phyloP scores from a whole-genome alignment of 768 basidiomycete species.

The Pisolithus orientalis region DNA sequence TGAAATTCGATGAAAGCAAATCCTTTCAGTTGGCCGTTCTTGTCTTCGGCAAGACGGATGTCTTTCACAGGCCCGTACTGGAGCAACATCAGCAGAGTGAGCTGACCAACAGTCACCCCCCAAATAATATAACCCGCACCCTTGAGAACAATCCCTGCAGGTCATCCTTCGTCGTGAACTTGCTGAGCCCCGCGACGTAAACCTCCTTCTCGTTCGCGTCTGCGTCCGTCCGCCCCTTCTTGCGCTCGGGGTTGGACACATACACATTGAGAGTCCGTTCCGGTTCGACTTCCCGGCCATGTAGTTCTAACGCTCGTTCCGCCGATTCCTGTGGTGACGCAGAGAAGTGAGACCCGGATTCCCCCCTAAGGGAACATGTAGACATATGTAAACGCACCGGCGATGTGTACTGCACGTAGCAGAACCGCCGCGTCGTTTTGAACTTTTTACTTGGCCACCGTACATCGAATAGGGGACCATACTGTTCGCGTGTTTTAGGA shows the following conservation, averaged over 20 bases:
- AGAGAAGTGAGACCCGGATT: neutral
- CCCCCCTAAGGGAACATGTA: neutral
- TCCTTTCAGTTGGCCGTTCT: slow-evolving; percentile 66
- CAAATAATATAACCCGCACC: slow-evolving; percentile 35
- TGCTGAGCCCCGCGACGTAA: slow-evolving; percentile 83
- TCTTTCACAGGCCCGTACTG: slow-evolving; percentile 84
- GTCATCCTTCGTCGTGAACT: slow-evolving; percentile 70
- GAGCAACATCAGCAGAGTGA: neutral
- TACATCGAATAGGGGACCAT: slow-evolving; percentile 87
- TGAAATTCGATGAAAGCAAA: slow-evolving; percentile 93
- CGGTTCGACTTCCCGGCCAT: slow-evolving; percentile 69
- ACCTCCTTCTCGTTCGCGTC: slow-evolving; percentile 80
- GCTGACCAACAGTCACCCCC: neutral
- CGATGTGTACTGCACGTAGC: slow-evolving; percentile 86
- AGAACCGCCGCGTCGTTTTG: slow-evolving; percentile 85
- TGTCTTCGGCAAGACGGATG: slow-evolving; percentile 70
- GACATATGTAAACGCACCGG: too few relatives aligned
- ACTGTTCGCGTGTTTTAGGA: slow-evolving; percentile 38
- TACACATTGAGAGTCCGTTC: slow-evolving; percentile 67
- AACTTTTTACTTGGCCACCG: slow-evolving; percentile 99
- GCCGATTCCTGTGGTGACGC: slow-evolving; percentile 49
- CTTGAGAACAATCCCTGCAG: slow-evolving; percentile 72
- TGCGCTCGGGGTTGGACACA: slow-evolving; percentile 87
- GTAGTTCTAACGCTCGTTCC: slow-evolving; percentile 68
- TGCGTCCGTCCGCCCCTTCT: slow-evolving; percentile 84